These are phyloP conservation scores for Solanum sitiens DNA, from an alignment of 257 asterid genomes.

Conservation along the genomic window DNA sequence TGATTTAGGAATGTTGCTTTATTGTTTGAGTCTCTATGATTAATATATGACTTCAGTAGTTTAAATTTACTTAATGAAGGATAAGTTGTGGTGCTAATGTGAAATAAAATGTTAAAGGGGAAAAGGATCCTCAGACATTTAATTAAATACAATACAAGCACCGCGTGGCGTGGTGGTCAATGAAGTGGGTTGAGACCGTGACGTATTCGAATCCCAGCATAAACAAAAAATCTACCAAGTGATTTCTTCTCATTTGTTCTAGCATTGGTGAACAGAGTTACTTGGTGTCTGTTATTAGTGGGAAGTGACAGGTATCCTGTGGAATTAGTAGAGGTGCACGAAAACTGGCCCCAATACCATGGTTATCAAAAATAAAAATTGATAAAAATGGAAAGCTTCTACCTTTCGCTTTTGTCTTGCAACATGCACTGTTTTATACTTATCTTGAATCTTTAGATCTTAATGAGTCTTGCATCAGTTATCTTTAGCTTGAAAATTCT, in stretches of 20 bases:
- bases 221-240: neutral
- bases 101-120: neutral
- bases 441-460: neutral
- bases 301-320: neutral
- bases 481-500: neutral
- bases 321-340: neutral
- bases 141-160: neutral
- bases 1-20: neutral
- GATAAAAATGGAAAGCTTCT: neutral
- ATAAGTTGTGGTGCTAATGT: neutral
- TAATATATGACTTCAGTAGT: neutral
- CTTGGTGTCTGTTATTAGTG: accelerated
- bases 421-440: neutral
- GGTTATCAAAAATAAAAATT: neutral
- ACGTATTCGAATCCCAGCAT: neutral
- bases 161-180: neutral
- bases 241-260: neutral
- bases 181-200: neutral
- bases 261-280: neutral
- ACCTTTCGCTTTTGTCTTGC: neutral
- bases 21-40: neutral
- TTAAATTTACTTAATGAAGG: neutral
- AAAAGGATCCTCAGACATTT: neutral
- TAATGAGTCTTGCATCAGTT: neutral
- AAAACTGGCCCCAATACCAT: neutral